Base-by-base conservation (phyloP, 129 eudicot genomes). In the Scalesia atractyloides region DNA sequence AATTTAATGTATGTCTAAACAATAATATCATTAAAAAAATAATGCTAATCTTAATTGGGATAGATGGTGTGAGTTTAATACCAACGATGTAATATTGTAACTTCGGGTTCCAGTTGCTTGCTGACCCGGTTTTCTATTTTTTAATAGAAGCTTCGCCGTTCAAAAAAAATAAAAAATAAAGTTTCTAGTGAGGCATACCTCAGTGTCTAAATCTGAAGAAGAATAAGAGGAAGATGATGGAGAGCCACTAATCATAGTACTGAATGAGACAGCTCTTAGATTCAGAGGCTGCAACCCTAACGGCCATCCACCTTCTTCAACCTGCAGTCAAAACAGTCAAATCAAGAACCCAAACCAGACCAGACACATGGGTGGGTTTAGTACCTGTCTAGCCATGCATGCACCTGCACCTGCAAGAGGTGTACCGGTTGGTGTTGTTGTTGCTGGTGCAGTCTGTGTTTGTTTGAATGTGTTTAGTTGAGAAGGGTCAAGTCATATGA, bases 231-330 rank as follows among this genome's bases (percentile, higher is more conserved):
- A 73, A 64, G 91, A 73, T 62, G 84, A 81, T 52, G 83, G 84
- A 61, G 95, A 83, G 26, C 74, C 85, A 79, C 80, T 88, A 60
- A 86, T 59, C 52, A 82, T 67, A 73, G 88, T 84, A 70, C 72
- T 83, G 87, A 86, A 83, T 62, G 96, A 88, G 4, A 82, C 57
- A 57, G 91, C 66, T 80, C 91, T 77, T 56, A 72, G 78, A 80
- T 86, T 86, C 83, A 86, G 61, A 53, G 89, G 91, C 72, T 82
- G 96, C 75, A 89, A 76, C 41, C 96, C 87, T 74, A 86, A 76
- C 36, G 96, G 96, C 96, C 96, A 89, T 20, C 91, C 96, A 68
- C 69, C 66, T 73, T 89, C 91, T 84, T 89, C 91, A 24, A 62
- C 70, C 91, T 89, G 80, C 70, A 70, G 49, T 83, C 74, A 83